A percentile compares a stretch with the other conserved stretches of the same genome.
These are phyloP conservation scores for Russula compacta DNA, from an alignment of 768 basidiomycete genomes.

Conservation along the genomic window DNA sequence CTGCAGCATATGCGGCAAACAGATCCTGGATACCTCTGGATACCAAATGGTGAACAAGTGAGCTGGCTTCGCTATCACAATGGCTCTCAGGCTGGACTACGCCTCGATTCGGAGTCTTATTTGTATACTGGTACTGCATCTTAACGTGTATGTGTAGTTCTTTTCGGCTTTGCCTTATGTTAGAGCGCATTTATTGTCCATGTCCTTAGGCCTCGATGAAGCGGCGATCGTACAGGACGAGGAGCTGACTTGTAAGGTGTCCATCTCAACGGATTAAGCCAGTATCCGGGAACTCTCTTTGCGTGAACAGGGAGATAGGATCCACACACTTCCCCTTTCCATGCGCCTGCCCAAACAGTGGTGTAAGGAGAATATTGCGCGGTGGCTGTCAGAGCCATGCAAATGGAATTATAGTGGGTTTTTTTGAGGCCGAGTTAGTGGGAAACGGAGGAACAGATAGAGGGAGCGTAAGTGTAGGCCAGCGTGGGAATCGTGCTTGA, in stretches of 20 bases:
- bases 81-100: not conserved
- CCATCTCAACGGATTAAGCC: not conserved
- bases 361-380: too few relatives aligned
- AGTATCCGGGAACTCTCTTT: not conserved
- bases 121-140: not conserved
- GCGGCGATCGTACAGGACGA: not conserved
- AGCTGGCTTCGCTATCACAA: constrained; percentile 14
- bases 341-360: not conserved
- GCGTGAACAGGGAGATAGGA: not conserved
- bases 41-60: constrained; percentile 83
- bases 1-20: constrained; percentile 82
- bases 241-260: not conserved
- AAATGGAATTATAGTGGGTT: too few relatives aligned
- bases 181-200: not conserved
- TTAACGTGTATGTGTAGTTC: constrained; percentile 1
- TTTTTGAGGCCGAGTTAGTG: too few relatives aligned
- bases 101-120: not conserved
- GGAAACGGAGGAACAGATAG: too few relatives aligned
- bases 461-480: too few relatives aligned
- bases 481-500: too few relatives aligned
- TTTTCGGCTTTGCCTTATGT: not conserved
- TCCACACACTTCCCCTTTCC: not conserved
- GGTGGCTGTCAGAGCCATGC: too few relatives aligned
- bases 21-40: constrained; percentile 74
- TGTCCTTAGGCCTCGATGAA: not conserved